Base-by-base conservation (phyloP, 805 yeast genomes). In the Kazachstania kunashirensis region DNA sequence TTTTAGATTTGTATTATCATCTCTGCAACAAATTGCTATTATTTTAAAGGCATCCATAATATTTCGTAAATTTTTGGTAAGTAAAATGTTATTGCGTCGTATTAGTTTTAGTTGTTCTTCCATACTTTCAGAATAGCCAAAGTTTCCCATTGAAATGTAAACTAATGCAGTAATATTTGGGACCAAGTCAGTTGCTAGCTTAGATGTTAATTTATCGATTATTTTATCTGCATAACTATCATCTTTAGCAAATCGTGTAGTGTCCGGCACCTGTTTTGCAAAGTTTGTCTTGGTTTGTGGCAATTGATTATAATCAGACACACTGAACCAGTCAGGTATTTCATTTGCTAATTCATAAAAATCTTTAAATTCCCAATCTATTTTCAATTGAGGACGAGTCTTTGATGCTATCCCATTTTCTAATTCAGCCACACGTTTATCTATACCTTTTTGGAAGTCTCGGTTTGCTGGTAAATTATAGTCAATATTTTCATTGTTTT, bases 311-410 rank as follows among this genome's bases (percentile, higher is more conserved):
- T 46, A 55, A 37, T 64, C 68, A 4, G 54, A 44, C 1, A 49
- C 28, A 2, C 62, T 48, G 43, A 69, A 72, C 77, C 77, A 71
- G 25, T 68, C 66, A 8, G 64, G 61, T 12, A 72, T 34, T 43
- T 76, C 81, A 1, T 53, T 52, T 11, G 42, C 40, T 13, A 72
- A 50, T 2, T 50, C 39, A 10, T 62, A 57, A 1, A 50, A 47
- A 34, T 70, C 74, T 4, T 51, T 32, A 39, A 62, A 64, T 3
- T 57, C 49, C 57, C 70, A 77, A 5, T 65, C 56, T 5, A 76
- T 50, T 19, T 61, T 63, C 0, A 77, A 74, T 37, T 55, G 59
- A 12, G 64, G 51, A 1, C 56, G 39, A 1, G 57, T 50, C 11
- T 55, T 60, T 27, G 57, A 49, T 6, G 47, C 29, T 6, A 40